These are phyloP conservation scores for Scheffersomyces insectosa DNA, from an alignment of 1,139 yeast species.

Conservation along the genomic window DNA sequence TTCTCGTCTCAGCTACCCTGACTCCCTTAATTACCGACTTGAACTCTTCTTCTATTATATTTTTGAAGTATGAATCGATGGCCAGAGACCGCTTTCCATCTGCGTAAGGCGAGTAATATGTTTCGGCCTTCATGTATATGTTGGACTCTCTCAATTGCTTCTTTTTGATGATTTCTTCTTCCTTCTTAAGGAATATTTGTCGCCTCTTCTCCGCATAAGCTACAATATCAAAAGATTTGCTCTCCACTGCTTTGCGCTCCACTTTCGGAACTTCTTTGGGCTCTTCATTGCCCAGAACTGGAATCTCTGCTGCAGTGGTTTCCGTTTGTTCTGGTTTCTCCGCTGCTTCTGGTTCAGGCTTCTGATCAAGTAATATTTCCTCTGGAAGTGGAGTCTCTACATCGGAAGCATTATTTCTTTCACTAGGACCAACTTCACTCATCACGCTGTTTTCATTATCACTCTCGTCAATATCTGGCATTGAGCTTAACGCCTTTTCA, in stretches of 20 bases:
- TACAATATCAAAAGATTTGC: conserved; percentile 51
- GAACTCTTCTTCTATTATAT: conserved; percentile 34
- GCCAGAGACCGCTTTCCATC: conserved; percentile 24
- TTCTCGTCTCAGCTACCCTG: conserved; percentile 28
- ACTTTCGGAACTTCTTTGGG: neutral
- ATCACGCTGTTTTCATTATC: conserved; percentile 24
- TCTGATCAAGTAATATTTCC: conserved; percentile 2
- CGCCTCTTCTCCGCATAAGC: conserved; percentile 53
- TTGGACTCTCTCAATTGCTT: conserved; percentile 31
- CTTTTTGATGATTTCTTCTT: conserved; percentile 19
- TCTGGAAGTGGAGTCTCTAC: conserved; percentile 18
- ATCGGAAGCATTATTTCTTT: conserved; percentile 11
- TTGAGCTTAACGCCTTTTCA: conserved; percentile 22
- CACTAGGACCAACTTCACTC: conserved; percentile 16
- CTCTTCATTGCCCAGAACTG: neutral
- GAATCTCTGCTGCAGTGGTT: conserved; percentile 7
- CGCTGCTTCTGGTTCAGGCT: conserved; percentile 6
- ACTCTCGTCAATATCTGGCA: conserved; percentile 15
- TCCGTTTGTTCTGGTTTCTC: conserved; percentile 9
- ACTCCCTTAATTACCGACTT: conserved; percentile 36
- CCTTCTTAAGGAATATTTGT: conserved; percentile 11
- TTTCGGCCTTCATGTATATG: conserved; percentile 47
- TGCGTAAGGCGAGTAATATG: conserved; percentile 42
- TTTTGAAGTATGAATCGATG: conserved; percentile 23
- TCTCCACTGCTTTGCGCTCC: neutral